phyloP scores from a whole-genome alignment of 768 basidiomycete species.

The Fistulinella prunicolor region DNA sequence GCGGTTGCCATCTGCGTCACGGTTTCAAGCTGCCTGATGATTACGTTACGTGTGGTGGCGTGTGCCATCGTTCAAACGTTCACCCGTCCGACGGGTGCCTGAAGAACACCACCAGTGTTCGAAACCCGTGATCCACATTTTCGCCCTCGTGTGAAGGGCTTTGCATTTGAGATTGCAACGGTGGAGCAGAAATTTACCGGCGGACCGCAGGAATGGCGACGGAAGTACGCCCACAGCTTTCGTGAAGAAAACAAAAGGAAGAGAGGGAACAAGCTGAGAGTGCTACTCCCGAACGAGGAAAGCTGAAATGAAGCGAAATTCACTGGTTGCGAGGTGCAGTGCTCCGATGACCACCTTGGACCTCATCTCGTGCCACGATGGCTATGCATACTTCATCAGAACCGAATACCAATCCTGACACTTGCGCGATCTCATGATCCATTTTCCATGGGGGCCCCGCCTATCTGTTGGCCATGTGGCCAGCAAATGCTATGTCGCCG shows the following conservation, averaged over 20 bases:
- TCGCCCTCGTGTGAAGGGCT: no score
- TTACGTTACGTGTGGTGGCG: no score
- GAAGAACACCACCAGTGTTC: no score
- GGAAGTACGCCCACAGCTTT: no score
- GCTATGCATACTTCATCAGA: not conserved
- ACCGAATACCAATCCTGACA: constrained; percentile 1
- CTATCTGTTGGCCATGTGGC: constrained; percentile 8
- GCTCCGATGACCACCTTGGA: not conserved
- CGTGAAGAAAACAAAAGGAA: no score
- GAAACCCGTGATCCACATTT: not conserved
- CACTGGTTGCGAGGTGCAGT: not conserved
- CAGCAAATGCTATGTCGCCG: not conserved
- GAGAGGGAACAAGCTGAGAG: no score
- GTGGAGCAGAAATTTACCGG: not conserved
- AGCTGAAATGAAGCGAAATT: not conserved
- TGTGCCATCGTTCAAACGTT: no score
- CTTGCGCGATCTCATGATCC: constrained; percentile 2
- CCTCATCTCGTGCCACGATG: not conserved
- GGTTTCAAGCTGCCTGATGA: no score
- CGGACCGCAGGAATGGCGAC: not conserved
- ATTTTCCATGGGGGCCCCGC: not conserved
- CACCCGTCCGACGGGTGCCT: no score
- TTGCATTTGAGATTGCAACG: no score
- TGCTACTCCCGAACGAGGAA: no score
- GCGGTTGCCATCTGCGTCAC: no score